Evolutionary conservation across 495 filamentous ascomycete species (phyloP).

Genomic region (Staphylotrichum longicolle): DNA sequence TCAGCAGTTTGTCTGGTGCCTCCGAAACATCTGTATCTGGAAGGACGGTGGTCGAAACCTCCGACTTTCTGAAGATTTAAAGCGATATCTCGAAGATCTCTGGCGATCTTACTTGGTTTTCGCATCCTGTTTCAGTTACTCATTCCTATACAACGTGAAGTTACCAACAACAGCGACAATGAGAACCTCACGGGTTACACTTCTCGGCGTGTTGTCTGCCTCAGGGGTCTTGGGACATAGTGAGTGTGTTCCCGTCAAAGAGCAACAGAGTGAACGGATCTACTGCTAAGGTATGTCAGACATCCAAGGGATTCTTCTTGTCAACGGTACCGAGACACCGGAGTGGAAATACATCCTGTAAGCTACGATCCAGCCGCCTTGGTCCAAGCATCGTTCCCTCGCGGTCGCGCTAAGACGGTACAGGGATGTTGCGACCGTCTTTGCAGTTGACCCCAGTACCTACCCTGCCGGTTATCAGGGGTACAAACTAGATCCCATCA

Average conservation of each 20-base stretch:
- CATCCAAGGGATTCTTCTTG: constrained; percentile 30
- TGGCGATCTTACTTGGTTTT: no score
- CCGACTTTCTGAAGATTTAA: no score
- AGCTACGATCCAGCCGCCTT: not conserved
- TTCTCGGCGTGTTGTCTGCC: not conserved
- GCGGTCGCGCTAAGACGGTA: not conserved
- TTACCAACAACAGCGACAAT: not conserved
- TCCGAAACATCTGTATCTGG: no score
- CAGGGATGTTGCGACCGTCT: not conserved
- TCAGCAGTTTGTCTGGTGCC: no score
- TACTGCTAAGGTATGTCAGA: constrained; percentile 3
- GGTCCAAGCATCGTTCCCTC: not conserved
- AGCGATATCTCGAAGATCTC: no score
- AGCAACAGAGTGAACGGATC: not conserved
- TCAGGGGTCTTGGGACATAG: not conserved
- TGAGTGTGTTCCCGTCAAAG: not conserved
- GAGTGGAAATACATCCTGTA: constrained; percentile 28
- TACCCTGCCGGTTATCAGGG: constrained; percentile 13
- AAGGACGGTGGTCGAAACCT: no score
- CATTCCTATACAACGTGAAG: not conserved
- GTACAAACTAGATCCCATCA: constrained; percentile 15
- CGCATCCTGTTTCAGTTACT: no score
- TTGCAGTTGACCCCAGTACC: not conserved
- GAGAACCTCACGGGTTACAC: not conserved
- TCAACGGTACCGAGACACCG: constrained; percentile 42